Evolutionary conservation across 2,329 filamentous ascomycete genomes (phyloP), one percentile per base, ranked within the genome.

Genomic region (Drechslera avenae): DNA sequence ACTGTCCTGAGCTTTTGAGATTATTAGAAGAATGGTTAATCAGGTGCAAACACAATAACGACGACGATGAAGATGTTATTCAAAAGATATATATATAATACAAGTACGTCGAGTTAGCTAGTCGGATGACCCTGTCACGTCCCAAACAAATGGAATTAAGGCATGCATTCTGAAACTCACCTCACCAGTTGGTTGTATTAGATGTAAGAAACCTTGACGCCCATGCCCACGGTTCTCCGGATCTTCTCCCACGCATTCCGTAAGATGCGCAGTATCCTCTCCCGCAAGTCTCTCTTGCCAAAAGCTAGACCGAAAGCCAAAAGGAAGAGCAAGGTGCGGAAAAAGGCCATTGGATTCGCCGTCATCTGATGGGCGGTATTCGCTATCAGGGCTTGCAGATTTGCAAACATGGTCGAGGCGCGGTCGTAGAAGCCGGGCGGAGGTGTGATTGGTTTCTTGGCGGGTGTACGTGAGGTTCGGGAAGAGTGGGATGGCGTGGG

Each of bases 131-230:
- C 31, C 41, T 34, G 16, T 26, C 32, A 28, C 18, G 14, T 28
- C 26, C 26, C 10, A 36, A 26, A 23, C 41, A 44, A 28, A 28
- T 28, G 26, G 26, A 28, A 28, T 12, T 12, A 28, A 10, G 26
- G 10, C 26, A 28, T 13, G 26, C 26, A 13, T 28, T 28, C 26
- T 28, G 26, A 4, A 28, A 28, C 26, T 13, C 26, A 28, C 7
- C 26, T 13, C 26, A 28, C 7, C 26, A 28, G 9, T 12, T 1
- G 26, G 10, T 13, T 12, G 26, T 10, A 28, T 28, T 64, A 97
- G 53, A 99, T 95, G 76, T 97, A 97, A 72, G 89, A 96, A 67
- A 97, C 92, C 78, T 97, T 97, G 57, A 95, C 89, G 2, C 93
- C 94, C 93, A 97, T 97, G 1, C 92, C 92, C 4, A 93, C 87